Conservation (phyloP, 768 basidiomycete species). For the Xerocomellus dryophilus region DNA sequence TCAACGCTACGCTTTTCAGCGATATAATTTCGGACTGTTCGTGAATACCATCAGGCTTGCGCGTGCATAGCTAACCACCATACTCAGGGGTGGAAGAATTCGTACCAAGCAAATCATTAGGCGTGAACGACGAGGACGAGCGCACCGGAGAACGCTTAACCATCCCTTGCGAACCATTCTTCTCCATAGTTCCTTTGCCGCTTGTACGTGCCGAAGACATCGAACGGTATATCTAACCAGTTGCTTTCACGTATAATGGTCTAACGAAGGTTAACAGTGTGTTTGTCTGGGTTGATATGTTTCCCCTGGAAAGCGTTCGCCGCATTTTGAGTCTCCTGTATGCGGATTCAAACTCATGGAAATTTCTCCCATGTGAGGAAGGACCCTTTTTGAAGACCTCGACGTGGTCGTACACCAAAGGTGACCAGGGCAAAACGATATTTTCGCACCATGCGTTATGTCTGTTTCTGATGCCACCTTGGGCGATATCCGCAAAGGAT, state of each 20-base stretch:
- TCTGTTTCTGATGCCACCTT: constrained; percentile 40
- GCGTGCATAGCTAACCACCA: constrained; percentile 3
- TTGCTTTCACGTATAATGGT: neutral
- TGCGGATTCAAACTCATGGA: constrained; percentile 30
- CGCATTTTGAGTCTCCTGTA: constrained; percentile 36
- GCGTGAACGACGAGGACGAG: constrained; percentile 38
- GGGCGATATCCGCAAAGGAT: constrained; percentile 36
- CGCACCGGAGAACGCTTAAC: constrained; percentile 41
- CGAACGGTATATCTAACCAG: constrained; percentile 36
- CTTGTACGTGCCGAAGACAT: constrained; percentile 42
- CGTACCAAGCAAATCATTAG: constrained; percentile 36
- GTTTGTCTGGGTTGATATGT: constrained; percentile 46
- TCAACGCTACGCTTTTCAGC: constrained; percentile 32
- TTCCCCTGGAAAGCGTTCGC: constrained; percentile 52
- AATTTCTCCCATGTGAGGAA: constrained; percentile 25
- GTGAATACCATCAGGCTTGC: constrained; percentile 12
- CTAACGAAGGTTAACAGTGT: constrained; percentile 34
- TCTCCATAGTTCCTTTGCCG: constrained; percentile 33
- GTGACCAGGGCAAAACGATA: constrained; percentile 12
- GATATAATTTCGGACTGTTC: constrained; percentile 39
- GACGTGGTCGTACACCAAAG: constrained; percentile 25
- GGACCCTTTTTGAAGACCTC: constrained; percentile 24
- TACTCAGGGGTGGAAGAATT: constrained; percentile 39
- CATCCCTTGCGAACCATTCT: constrained; percentile 41
- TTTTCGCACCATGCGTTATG: constrained; percentile 20